Conservation (phyloP, 768 basidiomycete species). For the Tremella mesenterica region DNA sequence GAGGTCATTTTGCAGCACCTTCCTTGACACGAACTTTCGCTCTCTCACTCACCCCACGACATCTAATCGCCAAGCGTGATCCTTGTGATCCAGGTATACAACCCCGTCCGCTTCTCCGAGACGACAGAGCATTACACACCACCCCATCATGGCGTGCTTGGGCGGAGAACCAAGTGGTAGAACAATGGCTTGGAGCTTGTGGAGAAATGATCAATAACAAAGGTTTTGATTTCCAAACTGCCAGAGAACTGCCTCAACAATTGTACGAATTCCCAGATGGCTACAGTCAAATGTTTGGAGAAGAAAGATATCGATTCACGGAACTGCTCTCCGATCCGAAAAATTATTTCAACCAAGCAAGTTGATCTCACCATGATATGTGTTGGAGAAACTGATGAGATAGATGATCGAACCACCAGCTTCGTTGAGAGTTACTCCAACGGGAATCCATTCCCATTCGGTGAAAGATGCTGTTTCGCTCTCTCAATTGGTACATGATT, state of each 20-base stretch:
- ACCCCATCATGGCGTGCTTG: conserved; percentile 74
- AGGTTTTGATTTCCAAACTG: conserved; percentile 31
- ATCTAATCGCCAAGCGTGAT: conserved; percentile 66
- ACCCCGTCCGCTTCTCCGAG: conserved; percentile 62
- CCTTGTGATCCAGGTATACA: conserved; percentile 53
- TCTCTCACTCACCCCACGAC: conserved; percentile 71
- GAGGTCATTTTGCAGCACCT: conserved; percentile 51
- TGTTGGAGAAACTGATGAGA: neutral
- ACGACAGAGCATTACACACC: conserved; percentile 62
- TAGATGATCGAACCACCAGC: conserved; percentile 39
- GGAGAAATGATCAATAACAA: conserved; percentile 55
- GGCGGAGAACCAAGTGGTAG: conserved; percentile 72
- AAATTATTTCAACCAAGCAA: conserved; percentile 40
- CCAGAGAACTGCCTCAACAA: conserved; percentile 19
- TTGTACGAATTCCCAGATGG: conserved; percentile 93
- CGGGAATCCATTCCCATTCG: conserved; percentile 44
- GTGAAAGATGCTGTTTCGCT: conserved; percentile 47
- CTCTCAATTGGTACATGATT: conserved; percentile 63
- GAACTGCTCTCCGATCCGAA: conserved; percentile 79
- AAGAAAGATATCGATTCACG: conserved; percentile 71
- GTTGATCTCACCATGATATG: conserved; percentile 1
- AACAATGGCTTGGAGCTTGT: conserved; percentile 86
- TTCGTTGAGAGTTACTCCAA: conserved; percentile 29
- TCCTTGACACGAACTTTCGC: conserved; percentile 48
- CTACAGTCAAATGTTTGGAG: conserved; percentile 70